A percentile compares a stretch with the other conserved stretches of the same genome.
phyloP scores from a whole-genome alignment of 345 rosid genomes.

The Geranium brycei region DNA sequence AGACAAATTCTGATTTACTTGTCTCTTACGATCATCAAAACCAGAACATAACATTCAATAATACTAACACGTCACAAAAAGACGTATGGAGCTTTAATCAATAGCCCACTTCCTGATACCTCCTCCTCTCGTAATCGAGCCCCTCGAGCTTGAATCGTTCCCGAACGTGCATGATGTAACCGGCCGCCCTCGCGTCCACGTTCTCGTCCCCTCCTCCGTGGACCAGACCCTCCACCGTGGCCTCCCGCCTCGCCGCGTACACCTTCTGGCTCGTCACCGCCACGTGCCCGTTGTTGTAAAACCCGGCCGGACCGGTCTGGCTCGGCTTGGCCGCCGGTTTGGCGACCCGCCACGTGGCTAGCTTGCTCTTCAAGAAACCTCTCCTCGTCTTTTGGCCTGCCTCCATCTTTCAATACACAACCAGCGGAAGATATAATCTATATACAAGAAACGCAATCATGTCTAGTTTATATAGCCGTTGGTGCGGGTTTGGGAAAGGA shows the following conservation, averaged over 20 bases:
- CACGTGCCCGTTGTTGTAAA: no score
- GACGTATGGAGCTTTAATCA: no score
- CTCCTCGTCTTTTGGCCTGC: conserved; percentile 7
- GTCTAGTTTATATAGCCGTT: not conserved
- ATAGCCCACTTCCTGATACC: not conserved
- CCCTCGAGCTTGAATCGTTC: conserved; percentile 25
- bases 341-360: conserved; percentile 4
- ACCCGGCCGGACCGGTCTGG: not conserved
- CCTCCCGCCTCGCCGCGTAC: not conserved
- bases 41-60: no score
- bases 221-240: not conserved
- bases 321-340: conserved; percentile 9
- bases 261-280: not conserved
- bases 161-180: conserved; percentile 20
- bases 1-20: no score
- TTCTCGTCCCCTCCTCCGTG: conserved; percentile 24
- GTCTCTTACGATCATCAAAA: no score
- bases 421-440: not conserved
- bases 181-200: conserved; percentile 25
- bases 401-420: not conserved
- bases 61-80: no score
- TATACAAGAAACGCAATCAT: no score
- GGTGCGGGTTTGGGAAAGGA: not conserved
- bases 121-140: conserved; percentile 8
- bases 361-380: conserved; percentile 17